Percentiles rank a stretch among this genome's conserved stretches.
These are phyloP conservation scores for Hansenula sp. DNA, from an alignment of 1,139 yeast genomes.

Conservation along the genomic window DNA sequence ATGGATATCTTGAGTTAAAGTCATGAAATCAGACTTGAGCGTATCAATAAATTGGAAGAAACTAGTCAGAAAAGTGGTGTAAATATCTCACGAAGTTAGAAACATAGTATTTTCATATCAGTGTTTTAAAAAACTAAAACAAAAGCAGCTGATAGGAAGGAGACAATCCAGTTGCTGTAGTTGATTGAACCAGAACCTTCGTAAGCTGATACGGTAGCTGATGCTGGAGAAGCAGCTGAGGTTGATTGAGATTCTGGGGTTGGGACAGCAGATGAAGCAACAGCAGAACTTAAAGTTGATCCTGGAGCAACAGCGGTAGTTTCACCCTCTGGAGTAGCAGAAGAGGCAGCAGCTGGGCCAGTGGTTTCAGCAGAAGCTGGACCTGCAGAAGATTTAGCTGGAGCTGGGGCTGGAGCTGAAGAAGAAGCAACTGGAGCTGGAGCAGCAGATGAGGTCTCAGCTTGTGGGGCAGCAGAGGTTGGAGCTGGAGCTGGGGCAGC, in stretches of 20 bases:
- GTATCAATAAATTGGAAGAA: too few species aligned
- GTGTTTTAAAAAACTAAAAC: neutral
- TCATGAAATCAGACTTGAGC: too few species aligned
- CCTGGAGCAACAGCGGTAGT: neutral
- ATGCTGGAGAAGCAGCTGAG: neutral
- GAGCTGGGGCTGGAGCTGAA: neutral
- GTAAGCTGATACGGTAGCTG: neutral
- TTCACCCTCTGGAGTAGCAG: neutral
- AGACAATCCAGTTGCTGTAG: slow-evolving; percentile 1
- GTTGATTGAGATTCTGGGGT: neutral
- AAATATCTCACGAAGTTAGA: neutral
- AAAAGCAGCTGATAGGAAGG: neutral
- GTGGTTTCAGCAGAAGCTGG: neutral
- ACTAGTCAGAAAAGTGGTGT: neutral
- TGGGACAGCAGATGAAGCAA: neutral
- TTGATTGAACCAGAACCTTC: neutral
- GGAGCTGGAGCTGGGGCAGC: slow-evolving; percentile 1
- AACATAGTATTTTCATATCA: neutral
- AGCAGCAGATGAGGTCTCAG: neutral
- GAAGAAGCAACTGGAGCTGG: neutral
- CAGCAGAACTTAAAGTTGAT: neutral
- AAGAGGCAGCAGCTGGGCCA: neutral
- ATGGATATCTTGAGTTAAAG: slow-evolving; percentile 5
- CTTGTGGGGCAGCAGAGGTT: too few species aligned
- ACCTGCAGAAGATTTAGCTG: neutral